Base-by-base conservation (phyloP, 1,284 basidiomycete species). In the Moesziomyces sp. region DNA sequence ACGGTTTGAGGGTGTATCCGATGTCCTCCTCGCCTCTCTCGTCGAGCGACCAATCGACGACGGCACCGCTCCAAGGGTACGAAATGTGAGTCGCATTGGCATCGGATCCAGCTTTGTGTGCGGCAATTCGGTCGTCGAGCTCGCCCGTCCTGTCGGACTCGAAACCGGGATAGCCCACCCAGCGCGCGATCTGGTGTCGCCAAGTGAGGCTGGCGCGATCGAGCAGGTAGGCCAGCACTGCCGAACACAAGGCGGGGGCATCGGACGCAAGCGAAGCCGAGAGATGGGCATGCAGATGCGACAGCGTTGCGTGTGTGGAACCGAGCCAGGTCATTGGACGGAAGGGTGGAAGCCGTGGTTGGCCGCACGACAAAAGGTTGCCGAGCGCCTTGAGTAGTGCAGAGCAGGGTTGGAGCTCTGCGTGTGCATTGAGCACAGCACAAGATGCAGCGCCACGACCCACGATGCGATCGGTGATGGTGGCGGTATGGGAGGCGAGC, bases 161-260 rank as follows among this genome's bases (percentile, higher is more conserved):
- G 42, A 66, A 66, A 11, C 76, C 68, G 18, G 77, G 77, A 42
- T 58, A 79, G n/a, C 76, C 75, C 5, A 79, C 65, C 77, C 77
- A 79, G 10, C 44, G 54, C 5, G 66, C 69, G 5, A 79, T 48
- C 13, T 63, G 62, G 11, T 52, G 28, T 16, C 75, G 58, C 77
- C 77, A 79, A 11, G 57, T 61, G n/a, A 49, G 8, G 30, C 68
- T 69, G 9, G 72, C 68, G 18, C 59, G 58, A 28, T 75, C 72
- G 35, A 79, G 57, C 11, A 79, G 35, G 19, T 71, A 78, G 1
- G 74, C 66, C 3, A 73, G 64, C 1, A 72, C 58, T 2, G 66
- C 58, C 6, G 56, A 65, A 9, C 60, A 34, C 11, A 79, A 45
- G 2, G 59, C 40, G 5, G 68, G 42, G 1, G 76, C 65, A 49